Conservation (phyloP, 2,329 filamentous ascomycete species). For the Scedosporium boydii region DNA sequence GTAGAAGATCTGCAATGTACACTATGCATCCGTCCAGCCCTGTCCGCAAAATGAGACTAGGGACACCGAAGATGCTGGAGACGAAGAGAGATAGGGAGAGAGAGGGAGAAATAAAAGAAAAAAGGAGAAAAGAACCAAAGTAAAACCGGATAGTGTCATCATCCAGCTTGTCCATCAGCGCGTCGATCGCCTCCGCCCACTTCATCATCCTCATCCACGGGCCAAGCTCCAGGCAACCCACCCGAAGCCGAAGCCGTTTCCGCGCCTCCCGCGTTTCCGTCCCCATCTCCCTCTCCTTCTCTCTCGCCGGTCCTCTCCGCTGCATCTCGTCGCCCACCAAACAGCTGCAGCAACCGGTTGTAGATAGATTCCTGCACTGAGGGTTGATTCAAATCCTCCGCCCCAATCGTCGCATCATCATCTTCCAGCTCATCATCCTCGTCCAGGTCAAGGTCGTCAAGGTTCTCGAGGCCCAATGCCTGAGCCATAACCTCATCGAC, state of each 20-base stretch:
- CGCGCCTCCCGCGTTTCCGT: constrained; percentile 7
- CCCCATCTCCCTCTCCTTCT: constrained; percentile 7
- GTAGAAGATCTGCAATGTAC: too few species aligned
- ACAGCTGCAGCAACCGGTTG: not conserved
- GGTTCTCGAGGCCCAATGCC: not conserved
- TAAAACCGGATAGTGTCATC: not conserved
- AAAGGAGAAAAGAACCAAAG: too few species aligned
- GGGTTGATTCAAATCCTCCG: not conserved
- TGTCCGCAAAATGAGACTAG: too few species aligned
- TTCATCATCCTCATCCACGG: constrained; percentile 16
- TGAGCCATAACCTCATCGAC: not conserved
- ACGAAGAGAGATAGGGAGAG: too few species aligned
- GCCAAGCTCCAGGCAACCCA: constrained; percentile 24
- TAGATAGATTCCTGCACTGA: constrained; percentile 2
- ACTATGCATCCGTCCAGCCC: too few species aligned
- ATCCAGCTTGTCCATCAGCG: not conserved
- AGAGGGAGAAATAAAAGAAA: too few species aligned
- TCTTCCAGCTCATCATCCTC: constrained; percentile 1
- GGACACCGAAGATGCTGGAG: too few species aligned
- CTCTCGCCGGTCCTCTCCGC: constrained; percentile 10
- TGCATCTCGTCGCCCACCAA: constrained; percentile 7
- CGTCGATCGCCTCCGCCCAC: not conserved
- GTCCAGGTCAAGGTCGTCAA: not conserved
- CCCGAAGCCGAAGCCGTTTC: constrained; percentile 1
- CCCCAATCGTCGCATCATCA: not conserved